phyloP scores from a whole-genome alignment of 2,329 filamentous ascomycete species.

The Calonectria multiphialidica region DNA sequence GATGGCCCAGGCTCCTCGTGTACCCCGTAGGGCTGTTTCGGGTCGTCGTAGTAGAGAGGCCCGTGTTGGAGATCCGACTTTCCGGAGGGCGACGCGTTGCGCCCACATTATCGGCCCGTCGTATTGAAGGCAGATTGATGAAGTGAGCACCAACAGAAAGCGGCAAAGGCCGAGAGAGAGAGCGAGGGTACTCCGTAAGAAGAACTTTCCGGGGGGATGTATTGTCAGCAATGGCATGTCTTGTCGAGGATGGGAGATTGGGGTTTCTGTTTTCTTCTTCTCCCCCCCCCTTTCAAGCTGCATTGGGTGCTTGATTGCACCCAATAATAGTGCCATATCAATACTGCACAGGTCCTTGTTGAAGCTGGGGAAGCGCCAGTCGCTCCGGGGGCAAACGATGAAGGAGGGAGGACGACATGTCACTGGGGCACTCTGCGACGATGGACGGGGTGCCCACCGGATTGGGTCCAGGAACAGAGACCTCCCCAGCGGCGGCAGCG shows the following conservation, averaged over 20 bases:
- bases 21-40: background rate
- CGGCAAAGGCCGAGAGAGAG: background rate
- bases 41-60: background rate
- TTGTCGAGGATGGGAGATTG: background rate
- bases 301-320: background rate
- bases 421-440: background rate
- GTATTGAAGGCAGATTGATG: conserved; percentile 7
- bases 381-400: background rate
- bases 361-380: conserved; percentile 3
- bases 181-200: no score
- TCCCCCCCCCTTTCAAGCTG: background rate
- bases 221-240: no score
- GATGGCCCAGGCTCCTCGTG: background rate
- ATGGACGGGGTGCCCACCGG: background rate
- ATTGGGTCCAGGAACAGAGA: background rate
- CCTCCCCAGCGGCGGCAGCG: background rate
- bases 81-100: conserved; percentile 14
- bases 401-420: background rate
- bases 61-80: conserved; percentile 10
- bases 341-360: background rate
- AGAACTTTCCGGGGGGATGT: background rate
- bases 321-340: background rate
- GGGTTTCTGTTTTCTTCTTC: background rate
- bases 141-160: background rate
- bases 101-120: background rate